Base-by-base conservation (phyloP, 148 eudicot species). In the Nepenthes mirabilis region DNA sequence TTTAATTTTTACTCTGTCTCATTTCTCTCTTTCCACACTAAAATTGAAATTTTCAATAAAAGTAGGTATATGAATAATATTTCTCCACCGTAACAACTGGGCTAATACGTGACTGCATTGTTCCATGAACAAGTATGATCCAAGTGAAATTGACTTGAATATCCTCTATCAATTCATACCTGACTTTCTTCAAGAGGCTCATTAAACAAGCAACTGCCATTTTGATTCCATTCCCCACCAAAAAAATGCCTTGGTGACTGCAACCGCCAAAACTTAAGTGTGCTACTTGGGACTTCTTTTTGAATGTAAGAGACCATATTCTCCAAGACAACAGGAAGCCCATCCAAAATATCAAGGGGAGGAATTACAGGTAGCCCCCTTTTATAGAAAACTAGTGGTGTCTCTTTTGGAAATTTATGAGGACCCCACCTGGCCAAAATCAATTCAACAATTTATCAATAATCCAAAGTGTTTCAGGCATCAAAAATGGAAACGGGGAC, bases 181-280 rank as follows among this genome's bases (percentile, higher is more conserved):
- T 93, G 88, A 47, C 57, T 33, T 64, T 75, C 79, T 47, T 82
- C 75, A 52, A 93, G 91, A 47, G 95, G 95, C 48, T 82, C 68
- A 58, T 77, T 70, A 47, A 82, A 88, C 76, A 82, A 63, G 79
- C 98, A 93, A 73, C 98, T 93, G 13, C 98, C 96, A 59, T 88
- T 93, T 65, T 88, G 91, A 78, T 93, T 88, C 98, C 96, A 93
- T 13, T 93, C 95, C n/a, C 96, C 98, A 57, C 96, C 95, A 60
- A 72, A 78, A 57, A 93, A 93, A 66, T 93, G 95, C 70, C 91
- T 70, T 11, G 95, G 96, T 37, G 94, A 91, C 73, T 91, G 98
- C 69, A 88, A 59, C 36, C 96, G 80, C 98, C 98, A 88, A 62
- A 83, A 82, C 72, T 88, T 88, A 33, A 88, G 68, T 5, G 77